These are phyloP conservation scores for Coleophoma crateriformis DNA, from an alignment of 2,329 filamentous ascomycete species.

Conservation along the genomic window DNA sequence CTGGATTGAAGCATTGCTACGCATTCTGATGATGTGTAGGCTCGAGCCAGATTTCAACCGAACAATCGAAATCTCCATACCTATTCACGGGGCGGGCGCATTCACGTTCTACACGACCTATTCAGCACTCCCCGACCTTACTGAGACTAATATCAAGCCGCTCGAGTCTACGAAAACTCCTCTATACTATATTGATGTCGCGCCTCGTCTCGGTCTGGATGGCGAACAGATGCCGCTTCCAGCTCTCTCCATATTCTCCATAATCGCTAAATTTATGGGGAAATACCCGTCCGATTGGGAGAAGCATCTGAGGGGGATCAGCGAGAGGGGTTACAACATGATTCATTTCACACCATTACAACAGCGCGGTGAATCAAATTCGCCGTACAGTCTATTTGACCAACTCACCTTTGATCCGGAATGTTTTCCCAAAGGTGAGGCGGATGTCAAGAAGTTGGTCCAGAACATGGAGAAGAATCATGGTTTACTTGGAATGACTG, in stretches of 20 bases:
- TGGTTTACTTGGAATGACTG: conserved; percentile 81
- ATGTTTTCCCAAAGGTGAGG: conserved; percentile 79
- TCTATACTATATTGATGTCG: conserved; percentile 90
- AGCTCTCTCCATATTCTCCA: conserved; percentile 84
- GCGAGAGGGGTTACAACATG: conserved; percentile 95
- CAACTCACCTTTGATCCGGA: conserved; percentile 80
- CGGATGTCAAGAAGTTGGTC: conserved; percentile 73
- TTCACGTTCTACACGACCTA: conserved; percentile 96
- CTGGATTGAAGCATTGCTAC: conserved; percentile 4
- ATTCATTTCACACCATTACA: conserved; percentile 96
- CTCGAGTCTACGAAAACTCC: conserved; percentile 61
- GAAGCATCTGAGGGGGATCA: conserved; percentile 80
- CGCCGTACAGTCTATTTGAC: conserved; percentile 93
- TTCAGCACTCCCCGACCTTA: conserved; percentile 72
- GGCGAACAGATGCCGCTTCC: conserved; percentile 73
- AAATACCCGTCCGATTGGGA: conserved; percentile 88
- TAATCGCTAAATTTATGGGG: conserved; percentile 98
- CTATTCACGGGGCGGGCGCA: conserved; percentile 75
- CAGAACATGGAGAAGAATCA: conserved; percentile 78
- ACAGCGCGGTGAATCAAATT: conserved; percentile 83
- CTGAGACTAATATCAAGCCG: conserved; percentile 40
- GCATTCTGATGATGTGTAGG: conserved; percentile 38
- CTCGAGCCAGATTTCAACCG: conserved; percentile 90
- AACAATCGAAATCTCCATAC: conserved; percentile 83
- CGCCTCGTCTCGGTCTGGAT: conserved; percentile 71